These are phyloP conservation scores for Monosporascus cannonballus DNA, from an alignment of 2,329 filamentous ascomycete genomes.

Conservation along the genomic window DNA sequence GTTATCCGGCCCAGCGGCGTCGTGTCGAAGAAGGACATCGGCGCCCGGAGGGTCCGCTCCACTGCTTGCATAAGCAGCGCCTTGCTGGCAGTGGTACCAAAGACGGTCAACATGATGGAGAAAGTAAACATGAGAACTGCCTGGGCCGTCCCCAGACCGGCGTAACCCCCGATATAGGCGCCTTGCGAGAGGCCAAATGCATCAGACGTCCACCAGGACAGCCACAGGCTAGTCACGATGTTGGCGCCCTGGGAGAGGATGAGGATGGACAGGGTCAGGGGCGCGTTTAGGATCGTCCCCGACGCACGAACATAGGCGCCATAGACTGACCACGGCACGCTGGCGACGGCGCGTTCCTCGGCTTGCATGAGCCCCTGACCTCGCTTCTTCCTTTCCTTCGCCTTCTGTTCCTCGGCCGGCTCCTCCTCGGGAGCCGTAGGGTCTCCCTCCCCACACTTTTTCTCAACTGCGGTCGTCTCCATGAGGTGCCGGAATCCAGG, in stretches of 20 bases:
- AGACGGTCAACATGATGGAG: constrained; percentile 69
- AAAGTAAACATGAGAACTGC: constrained; percentile 75
- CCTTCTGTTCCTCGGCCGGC: constrained; percentile 36
- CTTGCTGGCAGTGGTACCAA: constrained; percentile 77
- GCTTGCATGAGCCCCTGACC: constrained; percentile 64
- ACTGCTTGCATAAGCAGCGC: constrained; percentile 77
- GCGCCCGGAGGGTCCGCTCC: constrained; percentile 62
- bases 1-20: constrained; percentile 92
- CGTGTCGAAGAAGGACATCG: constrained; percentile 95
- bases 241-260: constrained; percentile 74
- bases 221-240: constrained; percentile 83
- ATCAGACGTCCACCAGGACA: constrained; percentile 87
- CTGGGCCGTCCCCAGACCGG: constrained; percentile 64
- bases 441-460: constrained; percentile 48
- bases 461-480: constrained; percentile 73
- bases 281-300: constrained; percentile 62
- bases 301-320: constrained; percentile 70
- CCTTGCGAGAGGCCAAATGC: constrained; percentile 63
- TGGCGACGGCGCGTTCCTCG: constrained; percentile 60
- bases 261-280: constrained; percentile 57
- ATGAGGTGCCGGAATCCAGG: constrained; percentile 76
- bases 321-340: constrained; percentile 77
- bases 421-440: constrained; percentile 41
- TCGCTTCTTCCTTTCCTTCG: constrained; percentile 53
- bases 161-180: constrained; percentile 66